phyloP scores from a whole-genome alignment of 2,329 filamentous ascomycete species.

The Colletotrichum sp. region DNA sequence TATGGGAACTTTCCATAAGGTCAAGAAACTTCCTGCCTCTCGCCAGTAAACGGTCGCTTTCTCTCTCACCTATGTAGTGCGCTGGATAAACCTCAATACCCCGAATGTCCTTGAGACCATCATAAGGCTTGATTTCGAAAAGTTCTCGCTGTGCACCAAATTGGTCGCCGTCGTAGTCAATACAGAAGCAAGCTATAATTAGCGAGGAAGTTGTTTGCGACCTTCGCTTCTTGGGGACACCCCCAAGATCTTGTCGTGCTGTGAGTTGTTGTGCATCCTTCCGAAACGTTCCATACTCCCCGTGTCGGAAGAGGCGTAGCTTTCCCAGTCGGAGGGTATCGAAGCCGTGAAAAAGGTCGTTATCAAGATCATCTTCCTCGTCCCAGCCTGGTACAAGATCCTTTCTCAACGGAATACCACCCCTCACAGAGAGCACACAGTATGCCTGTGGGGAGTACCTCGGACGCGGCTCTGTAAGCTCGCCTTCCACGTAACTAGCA shows the following conservation, averaged over 20 bases:
- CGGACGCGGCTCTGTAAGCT: neutral
- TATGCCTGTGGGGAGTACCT: slow-evolving; percentile 23
- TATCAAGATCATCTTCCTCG: neutral
- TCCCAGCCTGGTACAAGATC: neutral
- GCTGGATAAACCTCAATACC: slow-evolving; percentile 20
- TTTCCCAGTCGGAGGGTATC: neutral
- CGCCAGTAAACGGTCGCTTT: neutral
- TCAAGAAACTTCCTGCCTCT: slow-evolving; percentile 25
- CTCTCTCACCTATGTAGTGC: neutral
- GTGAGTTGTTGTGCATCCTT: neutral
- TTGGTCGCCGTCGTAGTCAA: slow-evolving; percentile 29
- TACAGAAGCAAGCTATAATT: slow-evolving; percentile 25
- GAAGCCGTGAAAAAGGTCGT: neutral
- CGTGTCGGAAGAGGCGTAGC: neutral
- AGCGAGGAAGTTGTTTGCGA: neutral
- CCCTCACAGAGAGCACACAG: slow-evolving; percentile 14
- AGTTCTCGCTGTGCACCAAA: slow-evolving; percentile 24
- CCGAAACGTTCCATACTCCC: neutral
- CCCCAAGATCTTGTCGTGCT: neutral
- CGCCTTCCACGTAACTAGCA: neutral
- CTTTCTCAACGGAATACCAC: slow-evolving; percentile 15
- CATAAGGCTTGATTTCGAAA: slow-evolving; percentile 30
- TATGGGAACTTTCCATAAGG: slow-evolving; percentile 27
- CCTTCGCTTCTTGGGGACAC: neutral
- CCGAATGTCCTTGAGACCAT: slow-evolving; percentile 26